Evolutionary conservation across 352 stramenopile species (phyloP).

Genomic region (Peronosclerospora sorghi): DNA sequence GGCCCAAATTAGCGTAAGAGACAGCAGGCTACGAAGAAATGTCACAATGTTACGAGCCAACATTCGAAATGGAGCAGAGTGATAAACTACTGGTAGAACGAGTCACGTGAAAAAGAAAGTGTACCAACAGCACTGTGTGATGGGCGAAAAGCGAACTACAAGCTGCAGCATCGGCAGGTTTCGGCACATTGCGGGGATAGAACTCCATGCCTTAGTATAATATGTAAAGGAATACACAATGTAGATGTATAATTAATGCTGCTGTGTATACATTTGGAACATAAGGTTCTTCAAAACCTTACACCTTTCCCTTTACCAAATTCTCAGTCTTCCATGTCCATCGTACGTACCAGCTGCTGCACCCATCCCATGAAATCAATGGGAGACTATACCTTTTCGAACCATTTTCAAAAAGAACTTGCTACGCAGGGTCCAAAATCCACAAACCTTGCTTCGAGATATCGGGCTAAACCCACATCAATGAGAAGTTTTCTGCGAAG

Average conservation of each 20-base stretch:
- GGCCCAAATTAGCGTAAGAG: conserved; percentile 73
- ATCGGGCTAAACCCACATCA: background rate
- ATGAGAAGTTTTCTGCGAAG: conserved; percentile 13
- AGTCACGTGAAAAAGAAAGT: background rate
- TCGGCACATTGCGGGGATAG: conserved; percentile 19
- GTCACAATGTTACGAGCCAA: no score
- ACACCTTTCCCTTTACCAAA: no score
- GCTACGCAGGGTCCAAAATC: no score
- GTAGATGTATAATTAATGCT: background rate
- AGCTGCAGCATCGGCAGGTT: conserved; percentile 16
- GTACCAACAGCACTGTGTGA: conserved; percentile 49
- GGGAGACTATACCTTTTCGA: no score
- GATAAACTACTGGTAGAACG: conserved; percentile 8
- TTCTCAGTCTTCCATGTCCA: conserved; percentile 1
- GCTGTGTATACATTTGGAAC: background rate
- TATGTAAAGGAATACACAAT: background rate
- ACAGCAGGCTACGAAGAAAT: conserved; percentile 43
- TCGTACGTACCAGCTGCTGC: conserved; percentile 5
- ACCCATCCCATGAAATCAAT: conserved; percentile 1
- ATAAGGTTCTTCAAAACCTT: no score
- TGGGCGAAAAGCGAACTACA: conserved; percentile 29
- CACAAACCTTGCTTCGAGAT: no score
- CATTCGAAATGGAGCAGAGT: conserved; percentile 1
- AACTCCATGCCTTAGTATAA: conserved; percentile 32
- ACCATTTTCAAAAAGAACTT: no score